phyloP scores from a whole-genome alignment of 192 early-diverging fungal species.

The Entophlyctis luteolus region DNA sequence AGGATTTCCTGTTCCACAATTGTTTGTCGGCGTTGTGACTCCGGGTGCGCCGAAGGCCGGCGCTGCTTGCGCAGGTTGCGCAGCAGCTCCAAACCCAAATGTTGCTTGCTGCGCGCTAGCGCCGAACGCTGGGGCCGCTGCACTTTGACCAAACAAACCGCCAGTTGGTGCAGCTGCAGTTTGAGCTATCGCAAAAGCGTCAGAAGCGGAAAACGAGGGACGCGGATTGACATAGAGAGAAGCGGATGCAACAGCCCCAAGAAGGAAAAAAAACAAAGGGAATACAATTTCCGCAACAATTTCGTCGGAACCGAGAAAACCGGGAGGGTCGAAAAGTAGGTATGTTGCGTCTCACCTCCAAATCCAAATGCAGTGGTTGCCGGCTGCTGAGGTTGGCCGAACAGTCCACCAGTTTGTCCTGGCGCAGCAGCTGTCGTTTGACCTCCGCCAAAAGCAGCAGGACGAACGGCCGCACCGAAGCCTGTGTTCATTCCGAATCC shows the following conservation, averaged over 20 bases:
- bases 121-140: constrained; percentile 28
- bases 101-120: constrained; percentile 21
- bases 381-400: constrained; percentile 20
- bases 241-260: background rate
- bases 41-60: constrained; percentile 46
- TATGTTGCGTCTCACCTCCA: background rate
- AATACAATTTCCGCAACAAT: background rate
- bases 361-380: constrained; percentile 8
- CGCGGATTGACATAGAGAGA: background rate
- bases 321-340: background rate
- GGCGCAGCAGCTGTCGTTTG: constrained; percentile 18
- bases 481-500: constrained; percentile 20
- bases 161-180: constrained; percentile 11
- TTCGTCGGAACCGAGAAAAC: background rate
- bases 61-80: constrained; percentile 29
- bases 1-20: constrained; percentile 44
- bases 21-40: constrained; percentile 35
- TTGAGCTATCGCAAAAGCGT: background rate
- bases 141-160: constrained; percentile 28
- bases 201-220: background rate
- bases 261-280: background rate
- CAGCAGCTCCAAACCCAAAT: constrained; percentile 35
- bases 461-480: constrained; percentile 7
- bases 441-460: constrained; percentile 13
- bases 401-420: constrained; percentile 7